Evolutionary conservation across 2,329 filamentous ascomycete genomes (phyloP).

Genomic region (Aurifilum marmelostoma): DNA sequence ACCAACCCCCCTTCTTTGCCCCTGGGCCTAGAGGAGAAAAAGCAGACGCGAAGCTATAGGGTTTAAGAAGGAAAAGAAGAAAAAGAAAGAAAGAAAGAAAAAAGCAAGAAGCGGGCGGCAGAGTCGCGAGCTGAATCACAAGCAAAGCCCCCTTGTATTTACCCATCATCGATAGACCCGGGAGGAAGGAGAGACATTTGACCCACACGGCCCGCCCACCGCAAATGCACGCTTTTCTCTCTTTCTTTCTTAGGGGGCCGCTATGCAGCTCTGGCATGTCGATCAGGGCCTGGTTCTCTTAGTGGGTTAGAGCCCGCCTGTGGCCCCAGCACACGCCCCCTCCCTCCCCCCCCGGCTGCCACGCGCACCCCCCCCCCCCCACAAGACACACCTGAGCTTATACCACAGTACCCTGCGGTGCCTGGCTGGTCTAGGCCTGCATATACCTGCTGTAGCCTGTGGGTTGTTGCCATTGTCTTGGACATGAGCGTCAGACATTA

Average conservation of each 20-base stretch:
- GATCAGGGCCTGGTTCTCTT: neutral
- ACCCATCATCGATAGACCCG: neutral
- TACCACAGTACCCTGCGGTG: neutral
- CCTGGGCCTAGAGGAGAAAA: neutral
- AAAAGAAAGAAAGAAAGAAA: neutral
- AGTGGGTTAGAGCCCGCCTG: neutral
- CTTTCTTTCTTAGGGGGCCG: neutral
- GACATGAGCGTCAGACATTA: neutral
- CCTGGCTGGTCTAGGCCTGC: neutral
- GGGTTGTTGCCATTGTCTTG: neutral
- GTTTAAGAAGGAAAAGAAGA: neutral
- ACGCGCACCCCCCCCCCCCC: too few species aligned
- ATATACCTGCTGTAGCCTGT: too few species aligned
- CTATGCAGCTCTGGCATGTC: slow-evolving; percentile 7
- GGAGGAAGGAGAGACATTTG: neutral
- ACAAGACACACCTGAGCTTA: neutral
- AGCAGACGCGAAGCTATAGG: too few species aligned
- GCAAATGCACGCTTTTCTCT: neutral
- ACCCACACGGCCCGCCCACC: slow-evolving; percentile 4
- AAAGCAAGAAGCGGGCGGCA: neutral
- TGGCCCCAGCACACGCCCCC: neutral
- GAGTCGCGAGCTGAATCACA: neutral
- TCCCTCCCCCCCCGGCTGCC: too few species aligned
- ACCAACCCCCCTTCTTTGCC: neutral
- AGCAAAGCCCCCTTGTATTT: neutral